A percentile compares a stretch with the other conserved stretches of the same genome.
Evolutionary conservation across 495 filamentous ascomycete genomes (phyloP).

Genomic region (Aspergillus carlsbadensis): DNA sequence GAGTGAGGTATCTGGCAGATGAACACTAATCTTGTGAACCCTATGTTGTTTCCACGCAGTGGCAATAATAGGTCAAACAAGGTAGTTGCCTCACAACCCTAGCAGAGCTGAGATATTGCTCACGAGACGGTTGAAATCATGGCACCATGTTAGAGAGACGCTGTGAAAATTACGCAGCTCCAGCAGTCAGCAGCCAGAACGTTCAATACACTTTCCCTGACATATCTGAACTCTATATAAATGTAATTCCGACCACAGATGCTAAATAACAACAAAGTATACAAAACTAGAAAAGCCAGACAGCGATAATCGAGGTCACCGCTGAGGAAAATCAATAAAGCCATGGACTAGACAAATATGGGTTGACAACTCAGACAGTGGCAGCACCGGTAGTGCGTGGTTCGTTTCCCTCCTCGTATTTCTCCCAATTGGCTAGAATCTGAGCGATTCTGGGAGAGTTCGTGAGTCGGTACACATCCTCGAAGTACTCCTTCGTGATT

Average conservation of each 20-base stretch:
- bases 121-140: too few relatives aligned
- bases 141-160: too few relatives aligned
- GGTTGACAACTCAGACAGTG: conserved; percentile 4
- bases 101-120: too few relatives aligned
- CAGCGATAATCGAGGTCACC: conserved; percentile 1
- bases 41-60: too few relatives aligned
- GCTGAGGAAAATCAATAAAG: not conserved
- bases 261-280: not conserved
- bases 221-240: not conserved
- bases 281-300: not conserved
- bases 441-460: conserved; percentile 89
- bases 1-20: too few relatives aligned
- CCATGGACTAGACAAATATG: not conserved
- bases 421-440: conserved; percentile 83
- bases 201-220: not conserved
- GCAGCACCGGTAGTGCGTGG: conserved; percentile 16
- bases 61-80: too few relatives aligned
- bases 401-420: conserved; percentile 55
- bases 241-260: conserved; percentile 3
- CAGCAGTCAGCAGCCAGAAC: not conserved
- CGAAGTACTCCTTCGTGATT: conserved; percentile 97
- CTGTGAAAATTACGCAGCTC: too few relatives aligned
- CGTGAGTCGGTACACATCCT: conserved; percentile 93
- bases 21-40: too few relatives aligned
- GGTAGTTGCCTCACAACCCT: too few relatives aligned